Percentiles rank a stretch among this genome's conserved stretches.
Conservation (phyloP, 2,329 filamentous ascomycete genomes). For the Xylaria sp. region DNA sequence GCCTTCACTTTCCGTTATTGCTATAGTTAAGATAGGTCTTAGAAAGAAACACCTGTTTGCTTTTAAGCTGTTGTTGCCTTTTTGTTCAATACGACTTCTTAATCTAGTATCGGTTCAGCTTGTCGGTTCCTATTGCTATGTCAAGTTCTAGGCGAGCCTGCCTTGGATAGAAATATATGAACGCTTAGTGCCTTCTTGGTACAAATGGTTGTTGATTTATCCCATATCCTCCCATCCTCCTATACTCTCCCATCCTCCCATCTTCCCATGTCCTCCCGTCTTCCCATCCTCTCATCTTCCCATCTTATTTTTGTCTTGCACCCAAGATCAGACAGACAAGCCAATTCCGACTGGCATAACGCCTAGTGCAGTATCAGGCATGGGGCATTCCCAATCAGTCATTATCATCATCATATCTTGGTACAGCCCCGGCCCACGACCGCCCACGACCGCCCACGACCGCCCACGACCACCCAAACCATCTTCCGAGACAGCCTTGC, state of each 20-base stretch:
- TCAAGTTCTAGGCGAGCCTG: background rate
- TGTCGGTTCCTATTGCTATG: conserved; percentile 1
- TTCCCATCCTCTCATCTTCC: background rate
- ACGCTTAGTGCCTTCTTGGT: conserved; percentile 5
- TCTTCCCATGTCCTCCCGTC: background rate
- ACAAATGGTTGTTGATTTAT: background rate
- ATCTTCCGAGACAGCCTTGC: conserved; percentile 1
- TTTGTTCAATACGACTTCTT: conserved; percentile 4
- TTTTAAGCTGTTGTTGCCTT: background rate
- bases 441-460: conserved; percentile 1
- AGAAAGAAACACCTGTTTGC: background rate
- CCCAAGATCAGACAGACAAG: conserved; percentile 12
- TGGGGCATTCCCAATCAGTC: conserved; percentile 6
- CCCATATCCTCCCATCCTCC: conserved; percentile 4
- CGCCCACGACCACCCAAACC: background rate
- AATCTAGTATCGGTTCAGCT: background rate
- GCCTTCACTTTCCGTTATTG: background rate
- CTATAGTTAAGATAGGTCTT: conserved; percentile 1
- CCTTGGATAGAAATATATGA: background rate
- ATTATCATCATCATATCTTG: conserved; percentile 11
- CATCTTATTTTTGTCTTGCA: conserved; percentile 3
- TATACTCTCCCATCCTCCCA: too few relatives aligned
- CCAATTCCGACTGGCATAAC: conserved; percentile 7
- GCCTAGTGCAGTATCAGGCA: conserved; percentile 7
- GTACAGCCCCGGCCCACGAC: conserved; percentile 2